Base-by-base conservation (phyloP, 768 basidiomycete genomes). In the Solioccasus polychromus region DNA sequence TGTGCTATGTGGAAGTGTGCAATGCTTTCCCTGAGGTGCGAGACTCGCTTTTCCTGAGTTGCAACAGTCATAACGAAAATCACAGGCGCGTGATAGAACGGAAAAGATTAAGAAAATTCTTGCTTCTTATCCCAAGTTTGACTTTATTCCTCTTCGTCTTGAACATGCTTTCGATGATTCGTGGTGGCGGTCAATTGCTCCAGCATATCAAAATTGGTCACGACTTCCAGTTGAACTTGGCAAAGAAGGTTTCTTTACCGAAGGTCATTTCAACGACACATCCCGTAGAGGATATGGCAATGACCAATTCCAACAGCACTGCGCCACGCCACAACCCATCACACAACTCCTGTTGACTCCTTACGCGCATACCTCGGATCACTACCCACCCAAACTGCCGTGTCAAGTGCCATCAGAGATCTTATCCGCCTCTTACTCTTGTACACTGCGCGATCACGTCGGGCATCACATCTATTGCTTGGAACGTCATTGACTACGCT, bases 401-500 rank as follows among this genome's bases (percentile, higher is more conserved):
- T 83, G 29, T 71, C 76, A 5, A 76, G 68, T 23, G 74, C 83
- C 1, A 69, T 89, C 36, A 73, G 76, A 35, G 77, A 68, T 15
- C 69, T 92, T 12, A 73, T 73, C 42, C 79, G 88, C 17, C 66
- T 90, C n/a, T 70, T 92, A 11, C 70, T 91, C 20, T 67, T 90
- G 15, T 73, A 87, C 53, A 82, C 84, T 0, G 82, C 89, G 5
- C 65, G 68, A 20, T 71, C 74, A 1, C 75, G 70, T 4, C 60
- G 64, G 4, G 81, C 81, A n/a, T 89, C 89, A 0, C 88, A 92
- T 60, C 70, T 92, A 14, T 71, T 91, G 12, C 74, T 91, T 11
- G 90, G 90, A 50, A 85, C 88, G 12, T 83, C 82, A 2, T 68
- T 90, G n/a, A 91, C 90, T 2, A 80, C 83, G 0, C 70, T 92